Base-by-base conservation (phyloP, 768 basidiomycete genomes). In the Dictyophora rubrovolvata region DNA sequence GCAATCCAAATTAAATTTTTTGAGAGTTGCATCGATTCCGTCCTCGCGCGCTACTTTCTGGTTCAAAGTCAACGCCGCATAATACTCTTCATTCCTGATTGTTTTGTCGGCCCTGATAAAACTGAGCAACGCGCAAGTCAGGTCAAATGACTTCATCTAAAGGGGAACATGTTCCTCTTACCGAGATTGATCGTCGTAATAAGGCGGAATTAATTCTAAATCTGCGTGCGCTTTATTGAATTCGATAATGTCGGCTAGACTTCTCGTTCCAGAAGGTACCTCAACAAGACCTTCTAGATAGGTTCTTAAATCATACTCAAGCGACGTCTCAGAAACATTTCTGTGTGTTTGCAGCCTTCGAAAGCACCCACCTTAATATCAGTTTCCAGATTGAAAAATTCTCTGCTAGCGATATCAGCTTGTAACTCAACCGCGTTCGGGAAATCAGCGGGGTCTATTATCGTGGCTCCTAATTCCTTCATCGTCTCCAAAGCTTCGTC, bases 381-480 rank as follows among this genome's bases (percentile, higher is more conserved):
- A 0, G 73, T 70, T 11, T 72, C 63, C n/a, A 82, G 62, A 1
- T 85, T 84, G 16, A 80, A 67, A 0, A 73, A 78, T 66, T 86
- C 83, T 57, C 82, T 81, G 0, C 60, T 56, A 20, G 54, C 56
- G 16, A 75, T 75, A 0, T 77, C 78, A 2, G 63, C 60, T 18
- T 74, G 63, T 11, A 82, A 74, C 55, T 81, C 81, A 0, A 76
- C 72, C 2, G 78, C 79, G 23, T 79, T 78, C 0, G 82, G 78
- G 16, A 86, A 69, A 60, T 85, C 81, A 1, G 82, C 80, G 0
- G 83, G 82, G 64, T 87, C 84, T 7, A 86, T 73, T 4, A 87
- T 71, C 1, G 77, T 71, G 8, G 77, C 77, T 16, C 78, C 79
- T 4, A 77, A 69, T 1, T 61, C 60, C 1, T 70, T 65, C 21